Evolutionary conservation across 2,329 filamentous ascomycete species (phyloP).

Genomic region (Fusarium sulawesiense): DNA sequence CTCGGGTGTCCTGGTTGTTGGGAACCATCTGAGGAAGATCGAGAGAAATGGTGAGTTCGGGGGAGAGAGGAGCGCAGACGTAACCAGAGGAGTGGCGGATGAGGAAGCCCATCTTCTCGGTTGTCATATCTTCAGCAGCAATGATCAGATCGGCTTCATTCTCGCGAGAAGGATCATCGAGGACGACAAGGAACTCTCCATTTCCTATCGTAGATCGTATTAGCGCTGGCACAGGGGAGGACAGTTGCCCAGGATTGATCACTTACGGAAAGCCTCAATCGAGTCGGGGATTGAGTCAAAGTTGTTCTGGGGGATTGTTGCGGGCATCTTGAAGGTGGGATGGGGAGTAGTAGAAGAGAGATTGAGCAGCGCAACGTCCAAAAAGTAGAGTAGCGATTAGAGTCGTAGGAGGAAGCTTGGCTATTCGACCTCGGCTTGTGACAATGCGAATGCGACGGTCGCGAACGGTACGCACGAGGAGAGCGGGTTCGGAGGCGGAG

Average conservation of each 20-base stretch:
- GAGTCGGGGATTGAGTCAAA: slow-evolving; percentile 75
- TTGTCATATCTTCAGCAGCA: slow-evolving; percentile 83
- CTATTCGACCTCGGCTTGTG: slow-evolving; percentile 38
- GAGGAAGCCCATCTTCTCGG: slow-evolving; percentile 95
- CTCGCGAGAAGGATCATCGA: slow-evolving; percentile 91
- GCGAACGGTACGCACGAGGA: slow-evolving; percentile 36
- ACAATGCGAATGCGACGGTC: slow-evolving; percentile 30
- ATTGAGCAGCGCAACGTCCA: slow-evolving; percentile 2
- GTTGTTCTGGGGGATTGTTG: slow-evolving; percentile 62
- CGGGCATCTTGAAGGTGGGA: slow-evolving; percentile 57
- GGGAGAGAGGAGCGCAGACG: slow-evolving; percentile 86
- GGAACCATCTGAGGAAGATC: slow-evolving; percentile 90
- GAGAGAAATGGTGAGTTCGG: slow-evolving; percentile 75
- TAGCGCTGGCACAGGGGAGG: background rate
- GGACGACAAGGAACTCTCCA: slow-evolving; percentile 94
- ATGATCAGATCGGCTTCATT: slow-evolving; percentile 99
- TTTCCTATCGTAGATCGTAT: slow-evolving; percentile 61
- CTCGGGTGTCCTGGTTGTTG: slow-evolving; percentile 80
- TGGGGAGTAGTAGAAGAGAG: slow-evolving; percentile 3
- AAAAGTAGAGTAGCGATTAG: slow-evolving; percentile 4
- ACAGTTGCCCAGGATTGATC: slow-evolving; percentile 1
- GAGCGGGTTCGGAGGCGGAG: slow-evolving; percentile 41
- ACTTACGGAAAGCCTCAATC: slow-evolving; percentile 72
- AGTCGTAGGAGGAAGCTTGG: slow-evolving; percentile 2
- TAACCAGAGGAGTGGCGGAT: slow-evolving; percentile 90